These are phyloP conservation scores for Aquilaria malaccensis DNA, from an alignment of 345 rosid genomes.

Conservation along the genomic window DNA sequence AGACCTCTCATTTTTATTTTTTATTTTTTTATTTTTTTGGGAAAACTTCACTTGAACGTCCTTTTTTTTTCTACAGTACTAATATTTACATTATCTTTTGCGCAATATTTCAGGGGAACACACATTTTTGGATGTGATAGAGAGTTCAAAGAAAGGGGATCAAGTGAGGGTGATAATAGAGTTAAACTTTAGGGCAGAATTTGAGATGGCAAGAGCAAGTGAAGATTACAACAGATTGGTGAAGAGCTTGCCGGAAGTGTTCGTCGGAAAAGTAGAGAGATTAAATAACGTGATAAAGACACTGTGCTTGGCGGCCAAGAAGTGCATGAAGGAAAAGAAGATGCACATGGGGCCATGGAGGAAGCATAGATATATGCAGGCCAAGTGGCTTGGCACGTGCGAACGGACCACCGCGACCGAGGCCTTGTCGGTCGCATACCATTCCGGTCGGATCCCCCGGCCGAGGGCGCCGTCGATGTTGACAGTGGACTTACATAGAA, in stretches of 20 bases:
- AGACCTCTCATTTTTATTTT: no score
- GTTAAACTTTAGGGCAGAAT: constrained; percentile 38
- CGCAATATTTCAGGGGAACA: constrained; percentile 28
- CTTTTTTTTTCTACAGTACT: no score
- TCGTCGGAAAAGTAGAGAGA: constrained; percentile 46
- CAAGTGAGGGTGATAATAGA: constrained; percentile 34
- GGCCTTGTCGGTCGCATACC: constrained; percentile 11
- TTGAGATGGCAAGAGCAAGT: constrained; percentile 47
- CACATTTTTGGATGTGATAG: constrained; percentile 31
- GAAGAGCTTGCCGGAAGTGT: constrained; percentile 31
- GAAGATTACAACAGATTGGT: constrained; percentile 37
- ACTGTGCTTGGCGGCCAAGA: constrained; percentile 41
- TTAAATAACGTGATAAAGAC: constrained; percentile 26
- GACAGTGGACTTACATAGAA: constrained; percentile 38
- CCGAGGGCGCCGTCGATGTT: constrained; percentile 41
- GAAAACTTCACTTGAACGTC: no score
- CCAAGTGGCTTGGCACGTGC: constrained; percentile 40
- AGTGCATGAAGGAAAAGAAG: constrained; percentile 50
- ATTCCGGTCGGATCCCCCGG: constrained; percentile 21
- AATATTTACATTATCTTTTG: no score
- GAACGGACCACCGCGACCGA: constrained; percentile 21
- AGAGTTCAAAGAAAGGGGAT: constrained; percentile 29
- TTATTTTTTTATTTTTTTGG: no score
- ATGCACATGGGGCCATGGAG: constrained; percentile 64
- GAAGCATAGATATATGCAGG: constrained; percentile 47